These are phyloP conservation scores for Clonostachys chloroleuca DNA, from an alignment of 2,329 filamentous ascomycete genomes.

Conservation along the genomic window DNA sequence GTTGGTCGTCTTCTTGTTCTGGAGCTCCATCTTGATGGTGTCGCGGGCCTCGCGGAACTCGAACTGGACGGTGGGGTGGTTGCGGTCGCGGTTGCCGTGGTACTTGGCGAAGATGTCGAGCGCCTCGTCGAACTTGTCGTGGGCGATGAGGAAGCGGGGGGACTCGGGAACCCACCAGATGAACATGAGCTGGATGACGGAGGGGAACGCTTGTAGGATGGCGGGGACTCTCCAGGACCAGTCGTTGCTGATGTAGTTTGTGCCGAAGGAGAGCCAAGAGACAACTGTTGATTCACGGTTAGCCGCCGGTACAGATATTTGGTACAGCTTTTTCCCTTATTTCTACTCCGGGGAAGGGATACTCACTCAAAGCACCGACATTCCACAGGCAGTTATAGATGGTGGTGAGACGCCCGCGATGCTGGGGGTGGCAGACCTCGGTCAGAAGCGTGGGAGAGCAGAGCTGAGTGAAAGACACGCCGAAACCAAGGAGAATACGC, in stretches of 20 bases:
- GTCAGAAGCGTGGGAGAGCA: slow-evolving; percentile 59
- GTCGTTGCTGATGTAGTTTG: slow-evolving; percentile 48
- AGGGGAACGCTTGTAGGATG: slow-evolving; percentile 57
- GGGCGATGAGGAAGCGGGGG: slow-evolving; percentile 59
- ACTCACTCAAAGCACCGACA: slow-evolving; percentile 38
- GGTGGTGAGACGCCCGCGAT: slow-evolving; percentile 59
- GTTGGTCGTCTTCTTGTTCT: slow-evolving; percentile 37
- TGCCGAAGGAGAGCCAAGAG: slow-evolving; percentile 60
- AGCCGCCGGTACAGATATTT: neutral
- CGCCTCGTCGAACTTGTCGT: slow-evolving; percentile 38
- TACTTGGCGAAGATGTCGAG: slow-evolving; percentile 54
- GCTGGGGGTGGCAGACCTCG: slow-evolving; percentile 64
- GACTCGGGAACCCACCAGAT: slow-evolving; percentile 66
- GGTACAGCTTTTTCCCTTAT: too few species aligned
- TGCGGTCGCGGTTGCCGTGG: slow-evolving; percentile 54
- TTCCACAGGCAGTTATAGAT: slow-evolving; percentile 69
- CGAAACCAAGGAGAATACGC: slow-evolving; percentile 48
- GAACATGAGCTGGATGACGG: slow-evolving; percentile 55
- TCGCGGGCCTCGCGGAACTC: slow-evolving; percentile 61
- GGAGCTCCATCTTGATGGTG: slow-evolving; percentile 52
- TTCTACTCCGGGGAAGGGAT: neutral
- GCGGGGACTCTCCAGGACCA: slow-evolving; percentile 67
- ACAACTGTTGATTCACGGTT: slow-evolving; percentile 29
- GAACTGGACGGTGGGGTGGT: slow-evolving; percentile 56
- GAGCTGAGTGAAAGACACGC: slow-evolving; percentile 60